Base-by-base conservation (phyloP, 495 filamentous ascomycete species). In the Neurospora sp. region DNA sequence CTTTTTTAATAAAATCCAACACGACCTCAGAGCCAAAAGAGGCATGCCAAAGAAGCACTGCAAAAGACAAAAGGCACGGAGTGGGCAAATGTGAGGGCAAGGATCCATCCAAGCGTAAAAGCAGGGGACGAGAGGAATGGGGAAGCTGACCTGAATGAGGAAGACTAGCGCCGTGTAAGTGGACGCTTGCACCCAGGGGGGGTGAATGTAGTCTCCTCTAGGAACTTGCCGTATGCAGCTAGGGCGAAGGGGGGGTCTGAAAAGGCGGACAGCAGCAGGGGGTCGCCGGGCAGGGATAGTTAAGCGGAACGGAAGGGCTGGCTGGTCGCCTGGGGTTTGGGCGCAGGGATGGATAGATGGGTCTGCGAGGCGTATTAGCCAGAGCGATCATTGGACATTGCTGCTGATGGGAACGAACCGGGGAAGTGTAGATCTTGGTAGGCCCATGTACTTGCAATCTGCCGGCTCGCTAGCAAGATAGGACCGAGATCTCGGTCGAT, bases 281-380 rank as follows among this genome's bases (percentile, higher is more conserved):
- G 72, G 10, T 35, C 40, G 40, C 22, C 35, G 38, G 22, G 12
- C 16, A 37, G 38, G 72, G 61, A 68, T 37, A 8, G 69, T 31
- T 18, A 35, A 27, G 68, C 39, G 39, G 40, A 44, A 70, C 69
- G 74, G 70, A 20, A 40, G 20, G 53, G 70, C 69, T 75, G 53
- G 70, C 69, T 75, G 73, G 73, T 73, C 76, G 71, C 74, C 74
- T 73, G 71, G 44, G 73, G 68, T 37, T 70, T 69, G 69, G 78
- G 70, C 68, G 12, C 39, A 42, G 69, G 59, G 70, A 71, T 69
- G 48, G 65, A 41, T 39, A 71, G 69, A 71, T 75, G 74, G 75
- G 75, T 74, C 78, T 78, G 76, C 59, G 74, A 76, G 75, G 75
- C 75, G 73, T 75, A 75, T 78, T 74, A 79, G 75, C 72, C 39